Conservation (phyloP, 192 early-diverging fungal species). For the Backusella westeae region DNA sequence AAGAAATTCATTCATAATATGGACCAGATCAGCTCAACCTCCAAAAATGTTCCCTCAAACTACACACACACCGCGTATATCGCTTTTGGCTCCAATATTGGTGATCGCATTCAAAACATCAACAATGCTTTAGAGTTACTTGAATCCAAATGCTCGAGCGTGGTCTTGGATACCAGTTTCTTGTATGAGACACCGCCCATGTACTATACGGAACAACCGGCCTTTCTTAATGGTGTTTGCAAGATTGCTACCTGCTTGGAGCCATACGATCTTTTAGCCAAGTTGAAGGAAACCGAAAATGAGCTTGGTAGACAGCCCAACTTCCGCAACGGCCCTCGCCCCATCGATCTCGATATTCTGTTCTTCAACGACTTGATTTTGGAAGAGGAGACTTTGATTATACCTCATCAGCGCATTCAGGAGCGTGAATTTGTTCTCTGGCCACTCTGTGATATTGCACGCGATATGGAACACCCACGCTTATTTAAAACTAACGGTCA, state of each 20-base stretch:
- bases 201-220: slow-evolving; percentile 91
- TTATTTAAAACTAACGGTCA: slow-evolving; percentile 76
- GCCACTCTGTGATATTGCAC: slow-evolving; percentile 93
- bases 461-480: slow-evolving; percentile 84
- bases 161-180: slow-evolving; percentile 88
- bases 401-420: slow-evolving; percentile 85
- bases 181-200: slow-evolving; percentile 97
- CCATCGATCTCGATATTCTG: slow-evolving; percentile 96
- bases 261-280: slow-evolving; percentile 69
- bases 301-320: slow-evolving; percentile 71
- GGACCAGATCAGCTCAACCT: background rate
- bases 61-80: slow-evolving; percentile 68
- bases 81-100: slow-evolving; percentile 90
- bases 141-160: slow-evolving; percentile 37
- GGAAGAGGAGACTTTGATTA: slow-evolving; percentile 63
- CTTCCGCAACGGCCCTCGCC: slow-evolving; percentile 82
- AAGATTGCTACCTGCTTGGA: slow-evolving; percentile 79
- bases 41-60: slow-evolving; percentile 33
- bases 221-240: slow-evolving; percentile 88
- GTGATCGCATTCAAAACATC: slow-evolving; percentile 79
- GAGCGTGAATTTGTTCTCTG: slow-evolving; percentile 95
- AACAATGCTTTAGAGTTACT: slow-evolving; percentile 64
- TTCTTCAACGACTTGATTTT: slow-evolving; percentile 82
- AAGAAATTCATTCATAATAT: slow-evolving; percentile 4
- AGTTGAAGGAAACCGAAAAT: slow-evolving; percentile 83